These are phyloP conservation scores for Phytophthora uliginosa DNA, from an alignment of 352 stramenopile genomes.

Conservation along the genomic window DNA sequence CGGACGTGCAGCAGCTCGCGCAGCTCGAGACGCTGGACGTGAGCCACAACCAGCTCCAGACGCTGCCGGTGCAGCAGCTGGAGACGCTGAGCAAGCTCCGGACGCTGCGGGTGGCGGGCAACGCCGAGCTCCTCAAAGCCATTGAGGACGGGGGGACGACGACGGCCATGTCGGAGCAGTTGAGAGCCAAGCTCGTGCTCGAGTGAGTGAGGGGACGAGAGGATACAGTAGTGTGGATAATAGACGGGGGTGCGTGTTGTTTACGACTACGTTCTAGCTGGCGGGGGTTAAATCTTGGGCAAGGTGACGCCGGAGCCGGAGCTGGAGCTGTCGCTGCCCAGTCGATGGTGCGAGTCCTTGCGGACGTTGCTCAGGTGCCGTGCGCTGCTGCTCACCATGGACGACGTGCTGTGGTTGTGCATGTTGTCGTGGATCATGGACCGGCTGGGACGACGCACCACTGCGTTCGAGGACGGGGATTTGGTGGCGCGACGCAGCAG, in stretches of 20 bases:
- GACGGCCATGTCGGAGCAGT: conserved; percentile 31
- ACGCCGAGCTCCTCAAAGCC: conserved; percentile 40
- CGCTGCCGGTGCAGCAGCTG: conserved; percentile 53
- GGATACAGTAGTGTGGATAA: neutral
- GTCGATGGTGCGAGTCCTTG: conserved; percentile 34
- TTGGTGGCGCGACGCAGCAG: conserved; percentile 59
- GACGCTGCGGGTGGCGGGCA: conserved; percentile 56
- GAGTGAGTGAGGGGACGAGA: conserved; percentile 17
- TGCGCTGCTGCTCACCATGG: conserved; percentile 35
- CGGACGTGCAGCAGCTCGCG: conserved; percentile 52
- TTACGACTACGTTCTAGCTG: neutral
- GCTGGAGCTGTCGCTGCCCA: conserved; percentile 41
- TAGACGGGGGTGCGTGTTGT: neutral
- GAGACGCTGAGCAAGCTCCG: conserved; percentile 47
- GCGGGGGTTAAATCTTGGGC: conserved; percentile 69
- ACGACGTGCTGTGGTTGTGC: conserved; percentile 26
- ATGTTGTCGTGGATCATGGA: conserved; percentile 36
- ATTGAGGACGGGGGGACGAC: too few relatives aligned
- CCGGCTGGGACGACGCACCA: conserved; percentile 27
- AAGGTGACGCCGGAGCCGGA: conserved; percentile 56
- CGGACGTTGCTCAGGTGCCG: conserved; percentile 25
- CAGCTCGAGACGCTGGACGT: conserved; percentile 74
- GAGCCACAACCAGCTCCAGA: conserved; percentile 58
- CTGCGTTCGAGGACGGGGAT: conserved; percentile 12
- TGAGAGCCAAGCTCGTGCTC: conserved; percentile 49